A percentile compares a stretch with the other conserved stretches of the same genome.
Evolutionary conservation across 441 rosid genomes (phyloP).

Genomic region (Capsella rubella): DNA sequence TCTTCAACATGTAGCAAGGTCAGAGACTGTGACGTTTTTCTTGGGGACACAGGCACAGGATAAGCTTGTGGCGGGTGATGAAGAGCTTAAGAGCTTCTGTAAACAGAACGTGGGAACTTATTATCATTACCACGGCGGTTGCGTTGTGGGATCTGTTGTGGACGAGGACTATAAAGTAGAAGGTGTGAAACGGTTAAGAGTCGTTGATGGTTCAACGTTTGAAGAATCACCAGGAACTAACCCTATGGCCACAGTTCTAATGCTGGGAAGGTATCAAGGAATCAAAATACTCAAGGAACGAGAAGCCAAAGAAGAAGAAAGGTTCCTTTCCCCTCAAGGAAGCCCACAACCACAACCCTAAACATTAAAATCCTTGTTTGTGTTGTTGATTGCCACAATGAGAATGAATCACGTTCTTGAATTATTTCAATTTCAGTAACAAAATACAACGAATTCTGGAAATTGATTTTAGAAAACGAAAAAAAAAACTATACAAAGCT

Average conservation of each 20-base stretch:
- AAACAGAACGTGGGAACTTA: conserved; percentile 67
- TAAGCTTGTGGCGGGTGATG: conserved; percentile 43
- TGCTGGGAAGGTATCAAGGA: conserved; percentile 86
- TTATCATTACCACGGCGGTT: conserved; percentile 79
- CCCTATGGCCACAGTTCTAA: conserved; percentile 80
- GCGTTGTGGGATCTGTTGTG: conserved; percentile 67
- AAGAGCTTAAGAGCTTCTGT: conserved; percentile 58
- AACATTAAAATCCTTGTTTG: neutral
- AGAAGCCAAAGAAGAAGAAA: conserved; percentile 1
- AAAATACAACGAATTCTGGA: conserved; percentile 7
- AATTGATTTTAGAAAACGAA: neutral
- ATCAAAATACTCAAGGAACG: conserved; percentile 57
- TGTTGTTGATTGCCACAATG: neutral
- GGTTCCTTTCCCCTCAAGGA: conserved; percentile 20
- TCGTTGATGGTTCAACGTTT: conserved; percentile 72
- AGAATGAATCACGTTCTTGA: conserved; percentile 42
- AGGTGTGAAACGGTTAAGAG: conserved; percentile 61
- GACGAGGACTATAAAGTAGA: conserved; percentile 58
- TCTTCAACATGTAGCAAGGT: conserved; percentile 60
- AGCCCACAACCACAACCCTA: conserved; percentile 37
- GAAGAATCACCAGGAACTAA: conserved; percentile 79
- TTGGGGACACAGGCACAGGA: conserved; percentile 49
- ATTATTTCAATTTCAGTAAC: neutral
- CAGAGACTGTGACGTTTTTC: conserved; percentile 57
- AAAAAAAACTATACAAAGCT: conserved; percentile 1